Evolutionary conservation across 2,329 filamentous ascomycete species (phyloP).

Genomic region (Daldinia sp.): DNA sequence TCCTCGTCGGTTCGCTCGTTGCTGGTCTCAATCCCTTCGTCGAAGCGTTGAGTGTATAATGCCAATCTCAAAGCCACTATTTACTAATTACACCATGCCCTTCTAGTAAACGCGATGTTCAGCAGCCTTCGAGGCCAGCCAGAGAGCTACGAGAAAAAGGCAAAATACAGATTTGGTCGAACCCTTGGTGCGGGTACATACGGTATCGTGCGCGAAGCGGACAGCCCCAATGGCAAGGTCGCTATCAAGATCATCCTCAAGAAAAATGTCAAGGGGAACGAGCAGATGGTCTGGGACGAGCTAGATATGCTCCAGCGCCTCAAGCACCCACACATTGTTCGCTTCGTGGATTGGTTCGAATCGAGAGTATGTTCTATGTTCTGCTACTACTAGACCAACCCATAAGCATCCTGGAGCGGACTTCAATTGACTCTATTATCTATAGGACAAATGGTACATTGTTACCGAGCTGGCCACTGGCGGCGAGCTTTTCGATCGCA

Average conservation of each 20-base stretch:
- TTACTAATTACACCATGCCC: slow-evolving; percentile 32
- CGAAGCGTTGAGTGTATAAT: slow-evolving; percentile 18
- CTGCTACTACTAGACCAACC: neutral
- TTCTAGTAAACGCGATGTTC: slow-evolving; percentile 85
- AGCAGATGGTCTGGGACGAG: slow-evolving; percentile 99
- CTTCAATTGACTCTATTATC: slow-evolving; percentile 30
- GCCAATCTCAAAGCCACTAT: neutral
- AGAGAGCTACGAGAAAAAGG: slow-evolving; percentile 98
- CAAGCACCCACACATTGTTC: slow-evolving; percentile 94
- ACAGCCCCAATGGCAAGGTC: slow-evolving; percentile 84
- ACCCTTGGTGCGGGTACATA: slow-evolving; percentile 97
- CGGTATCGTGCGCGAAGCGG: slow-evolving; percentile 96
- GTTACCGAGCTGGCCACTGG: slow-evolving; percentile 96
- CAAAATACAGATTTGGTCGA: slow-evolving; percentile 90
- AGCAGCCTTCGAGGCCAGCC: slow-evolving; percentile 97
- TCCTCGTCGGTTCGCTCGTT: slow-evolving; percentile 22
- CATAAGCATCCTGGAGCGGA: neutral
- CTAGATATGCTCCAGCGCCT: slow-evolving; percentile 91
- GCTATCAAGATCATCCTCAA: slow-evolving; percentile 99
- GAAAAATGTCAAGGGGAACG: slow-evolving; percentile 98
- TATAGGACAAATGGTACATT: slow-evolving; percentile 98
- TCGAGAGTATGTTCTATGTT: slow-evolving; percentile 81
- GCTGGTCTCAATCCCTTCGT: slow-evolving; percentile 9
- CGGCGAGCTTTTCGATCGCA: slow-evolving; percentile 96
- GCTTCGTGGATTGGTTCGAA: slow-evolving; percentile 99